A percentile compares a stretch with the other conserved stretches of the same genome.
Conservation (phyloP, 306 rosid genomes). For the Sindora glabra region DNA sequence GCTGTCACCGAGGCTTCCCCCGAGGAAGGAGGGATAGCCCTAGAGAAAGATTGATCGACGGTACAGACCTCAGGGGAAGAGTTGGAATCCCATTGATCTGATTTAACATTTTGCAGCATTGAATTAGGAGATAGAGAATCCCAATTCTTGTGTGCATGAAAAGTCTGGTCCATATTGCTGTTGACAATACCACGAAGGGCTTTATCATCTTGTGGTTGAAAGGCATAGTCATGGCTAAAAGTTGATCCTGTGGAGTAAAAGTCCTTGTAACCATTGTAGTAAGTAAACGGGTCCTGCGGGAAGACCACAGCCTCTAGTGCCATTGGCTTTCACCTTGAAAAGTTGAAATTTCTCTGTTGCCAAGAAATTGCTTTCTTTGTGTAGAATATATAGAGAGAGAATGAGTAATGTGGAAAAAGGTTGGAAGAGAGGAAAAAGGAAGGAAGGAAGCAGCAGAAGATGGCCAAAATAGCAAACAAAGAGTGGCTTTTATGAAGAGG, state of each 20-base stretch:
- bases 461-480: not conserved
- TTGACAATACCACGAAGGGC: not conserved
- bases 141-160: constrained; percentile 21
- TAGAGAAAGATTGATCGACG: not conserved
- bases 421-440: not conserved
- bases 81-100: constrained; percentile 24
- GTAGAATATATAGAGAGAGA: not conserved
- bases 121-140: constrained; percentile 23
- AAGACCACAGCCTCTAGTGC: constrained; percentile 35
- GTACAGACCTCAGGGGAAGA: constrained; percentile 24
- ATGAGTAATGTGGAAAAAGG: not conserved
- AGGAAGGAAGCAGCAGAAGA: not conserved
- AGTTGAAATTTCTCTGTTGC: not conserved
- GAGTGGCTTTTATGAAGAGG: not conserved
- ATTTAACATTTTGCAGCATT: constrained; percentile 10
- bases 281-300: constrained; percentile 20
- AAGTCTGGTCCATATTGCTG: constrained; percentile 7
- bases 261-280: constrained; percentile 19
- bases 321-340: constrained; percentile 9
- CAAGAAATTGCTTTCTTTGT: not conserved
- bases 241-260: not conserved
- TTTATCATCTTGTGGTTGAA: constrained; percentile 11
- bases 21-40: not conserved
- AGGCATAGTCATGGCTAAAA: not conserved
- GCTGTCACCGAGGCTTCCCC: not conserved